These are phyloP conservation scores for Lathyrus tuberosus DNA, from an alignment of 306 rosid species.

Conservation along the genomic window DNA sequence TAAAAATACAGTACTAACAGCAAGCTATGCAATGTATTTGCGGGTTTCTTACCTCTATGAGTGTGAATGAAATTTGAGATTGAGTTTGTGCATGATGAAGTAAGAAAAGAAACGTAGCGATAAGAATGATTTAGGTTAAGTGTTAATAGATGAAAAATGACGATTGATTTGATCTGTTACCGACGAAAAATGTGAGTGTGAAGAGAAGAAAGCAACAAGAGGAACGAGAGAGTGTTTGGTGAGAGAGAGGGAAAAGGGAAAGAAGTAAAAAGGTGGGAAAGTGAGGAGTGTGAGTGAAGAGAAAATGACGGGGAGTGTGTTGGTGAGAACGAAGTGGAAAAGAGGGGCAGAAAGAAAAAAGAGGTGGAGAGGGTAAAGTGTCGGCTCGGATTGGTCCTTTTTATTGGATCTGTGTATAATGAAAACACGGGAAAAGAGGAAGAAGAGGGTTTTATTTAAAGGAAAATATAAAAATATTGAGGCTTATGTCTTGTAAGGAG, in stretches of 20 bases:
- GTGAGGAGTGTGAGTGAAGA: constrained; percentile 37
- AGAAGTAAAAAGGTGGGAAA: constrained; percentile 53
- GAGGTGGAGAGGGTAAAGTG: constrained; percentile 21
- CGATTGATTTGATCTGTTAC: constrained; percentile 38
- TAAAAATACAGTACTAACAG: neutral
- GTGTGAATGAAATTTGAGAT: constrained; percentile 2
- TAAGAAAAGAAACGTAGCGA: neutral
- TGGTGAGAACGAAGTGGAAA: neutral
- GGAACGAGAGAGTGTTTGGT: constrained; percentile 48
- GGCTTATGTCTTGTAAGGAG: neutral
- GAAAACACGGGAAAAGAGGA: constrained; percentile 37
- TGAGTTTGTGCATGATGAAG: constrained; percentile 24
- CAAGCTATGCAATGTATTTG: neutral
- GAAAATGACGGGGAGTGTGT: constrained; percentile 35
- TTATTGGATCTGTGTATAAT: constrained; percentile 37
- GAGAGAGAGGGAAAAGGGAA: constrained; percentile 46
- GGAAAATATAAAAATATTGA: neutral
- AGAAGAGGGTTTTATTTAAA: neutral
- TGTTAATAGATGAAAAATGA: neutral
- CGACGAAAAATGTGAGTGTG: constrained; percentile 33
- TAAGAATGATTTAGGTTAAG: constrained; percentile 1
- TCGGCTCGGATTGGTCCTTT: constrained; percentile 44
- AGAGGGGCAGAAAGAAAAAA: neutral
- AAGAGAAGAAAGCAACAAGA: constrained; percentile 26
- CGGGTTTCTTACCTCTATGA: constrained; percentile 31